These are phyloP conservation scores for Verticillium nubilum DNA, from an alignment of 2,329 filamentous ascomycete genomes.

Conservation along the genomic window DNA sequence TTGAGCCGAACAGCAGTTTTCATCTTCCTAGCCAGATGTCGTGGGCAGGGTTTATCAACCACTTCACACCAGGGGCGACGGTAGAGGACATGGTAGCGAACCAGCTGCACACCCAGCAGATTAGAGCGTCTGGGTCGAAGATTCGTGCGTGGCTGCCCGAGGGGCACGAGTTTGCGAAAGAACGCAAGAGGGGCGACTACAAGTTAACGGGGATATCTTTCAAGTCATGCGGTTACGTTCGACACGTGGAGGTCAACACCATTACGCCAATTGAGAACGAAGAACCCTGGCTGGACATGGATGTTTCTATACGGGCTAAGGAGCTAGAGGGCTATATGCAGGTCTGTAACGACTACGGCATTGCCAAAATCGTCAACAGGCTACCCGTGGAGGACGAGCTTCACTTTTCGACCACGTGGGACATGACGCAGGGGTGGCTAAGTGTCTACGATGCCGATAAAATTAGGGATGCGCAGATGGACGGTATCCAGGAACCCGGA, in stretches of 20 bases:
- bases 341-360: conserved; percentile 25
- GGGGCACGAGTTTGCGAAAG: conserved; percentile 1
- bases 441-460: conserved; percentile 23
- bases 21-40: conserved; percentile 23
- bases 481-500: conserved; percentile 30
- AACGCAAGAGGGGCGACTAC: conserved; percentile 18
- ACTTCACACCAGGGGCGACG: conserved; percentile 31
- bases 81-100: conserved; percentile 15
- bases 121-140: background rate
- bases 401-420: conserved; percentile 23
- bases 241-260: conserved; percentile 34
- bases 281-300: conserved; percentile 8
- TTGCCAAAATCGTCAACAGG: conserved; percentile 26
- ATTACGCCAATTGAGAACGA: conserved; percentile 22
- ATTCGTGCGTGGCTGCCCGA: background rate
- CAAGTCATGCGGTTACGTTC: conserved; percentile 57
- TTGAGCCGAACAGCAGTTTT: background rate
- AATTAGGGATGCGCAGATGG: conserved; percentile 25
- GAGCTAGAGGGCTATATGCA: conserved; percentile 25
- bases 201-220: conserved; percentile 39
- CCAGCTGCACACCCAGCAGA: background rate
- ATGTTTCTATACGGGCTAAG: conserved; percentile 6
- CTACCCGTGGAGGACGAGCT: conserved; percentile 21
- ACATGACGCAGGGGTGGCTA: conserved; percentile 31
- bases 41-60: conserved; percentile 36